Evolutionary conservation across 164 flowering plant genomes (phyloP).

Genomic region (Taxillus chinensis): DNA sequence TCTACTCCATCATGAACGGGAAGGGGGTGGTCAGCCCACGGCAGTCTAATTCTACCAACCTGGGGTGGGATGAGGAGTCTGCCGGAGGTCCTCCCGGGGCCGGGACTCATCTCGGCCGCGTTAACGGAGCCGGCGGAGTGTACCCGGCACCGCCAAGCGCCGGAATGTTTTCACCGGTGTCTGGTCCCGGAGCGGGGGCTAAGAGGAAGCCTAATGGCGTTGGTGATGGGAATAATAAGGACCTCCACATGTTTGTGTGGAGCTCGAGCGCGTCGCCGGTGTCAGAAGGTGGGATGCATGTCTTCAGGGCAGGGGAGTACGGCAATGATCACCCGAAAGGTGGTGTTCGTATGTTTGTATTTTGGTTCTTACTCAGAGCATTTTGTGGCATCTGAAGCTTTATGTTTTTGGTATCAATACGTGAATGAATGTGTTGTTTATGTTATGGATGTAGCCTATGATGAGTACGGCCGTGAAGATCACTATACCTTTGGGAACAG

Average conservation of each 20-base stretch:
- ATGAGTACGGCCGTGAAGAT: slow-evolving; percentile 45
- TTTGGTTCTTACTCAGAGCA: too few species aligned
- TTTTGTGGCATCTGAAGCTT: too few species aligned
- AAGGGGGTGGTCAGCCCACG: slow-evolving; percentile 47
- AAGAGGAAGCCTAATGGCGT: slow-evolving; percentile 33
- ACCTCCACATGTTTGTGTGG: slow-evolving; percentile 97
- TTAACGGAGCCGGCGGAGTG: not conserved
- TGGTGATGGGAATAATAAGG: slow-evolving; percentile 40
- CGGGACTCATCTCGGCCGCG: slow-evolving; percentile 9
- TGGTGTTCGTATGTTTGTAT: too few species aligned
- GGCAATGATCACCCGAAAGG: slow-evolving; percentile 21
- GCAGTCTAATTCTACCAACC: slow-evolving; percentile 33
- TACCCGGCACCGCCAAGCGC: slow-evolving; percentile 49
- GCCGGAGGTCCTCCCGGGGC: slow-evolving; percentile 14
- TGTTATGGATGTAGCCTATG: slow-evolving; percentile 27
- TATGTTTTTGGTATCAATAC: too few species aligned
- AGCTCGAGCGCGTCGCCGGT: slow-evolving; percentile 92
- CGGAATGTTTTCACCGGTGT: slow-evolving; percentile 58
- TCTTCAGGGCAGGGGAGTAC: slow-evolving; percentile 47
- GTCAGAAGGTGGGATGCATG: slow-evolving; percentile 12
- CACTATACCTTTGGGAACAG: slow-evolving; percentile 72
- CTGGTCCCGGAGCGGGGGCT: slow-evolving; percentile 17
- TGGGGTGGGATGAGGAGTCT: slow-evolving; percentile 48
- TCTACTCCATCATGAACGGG: slow-evolving; percentile 64
- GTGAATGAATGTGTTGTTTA: too few species aligned